Percentiles rank a stretch among this genome's conserved stretches.
These are phyloP conservation scores for Botryotinia convoluta DNA, from an alignment of 2,329 filamentous ascomycete species.

Conservation along the genomic window DNA sequence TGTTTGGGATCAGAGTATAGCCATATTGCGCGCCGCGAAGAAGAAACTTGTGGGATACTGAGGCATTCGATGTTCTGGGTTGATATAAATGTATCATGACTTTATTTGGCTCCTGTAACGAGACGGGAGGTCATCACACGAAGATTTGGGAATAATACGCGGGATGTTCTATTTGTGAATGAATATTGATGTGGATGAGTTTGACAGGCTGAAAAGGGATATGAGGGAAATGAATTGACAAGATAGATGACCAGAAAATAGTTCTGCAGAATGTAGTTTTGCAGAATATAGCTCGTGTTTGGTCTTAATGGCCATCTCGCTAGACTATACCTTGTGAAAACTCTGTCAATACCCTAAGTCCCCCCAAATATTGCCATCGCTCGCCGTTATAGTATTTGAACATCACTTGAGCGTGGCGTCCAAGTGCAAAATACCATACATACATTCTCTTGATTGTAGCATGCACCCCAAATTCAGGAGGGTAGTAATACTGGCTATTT, in stretches of 20 bases:
- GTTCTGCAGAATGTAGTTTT: not conserved
- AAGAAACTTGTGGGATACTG: conserved; percentile 20
- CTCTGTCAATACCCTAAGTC: not conserved
- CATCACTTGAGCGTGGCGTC: not conserved
- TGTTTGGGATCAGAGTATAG: conserved; percentile 20
- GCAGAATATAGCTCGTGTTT: not conserved
- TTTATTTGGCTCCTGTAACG: not conserved
- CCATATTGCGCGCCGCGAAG: conserved; percentile 18
- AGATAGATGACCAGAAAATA: not conserved
- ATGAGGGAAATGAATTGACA: not conserved
- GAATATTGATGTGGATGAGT: not conserved
- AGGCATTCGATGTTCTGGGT: not conserved
- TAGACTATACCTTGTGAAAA: not conserved
- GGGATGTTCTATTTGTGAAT: not conserved
- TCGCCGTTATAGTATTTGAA: not conserved
- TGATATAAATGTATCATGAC: not conserved
- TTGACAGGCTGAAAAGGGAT: not conserved
- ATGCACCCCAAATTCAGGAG: not conserved
- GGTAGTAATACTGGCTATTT: not conserved
- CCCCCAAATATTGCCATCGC: not conserved
- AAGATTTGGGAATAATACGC: not conserved
- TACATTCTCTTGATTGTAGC: not conserved
- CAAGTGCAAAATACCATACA: not conserved
- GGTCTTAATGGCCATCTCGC: not conserved
- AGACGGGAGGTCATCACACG: not conserved